A percentile compares a stretch with the other conserved stretches of the same genome.
Evolutionary conservation across 768 basidiomycete species (phyloP).

Genomic region (Amanita pallidorosea): DNA sequence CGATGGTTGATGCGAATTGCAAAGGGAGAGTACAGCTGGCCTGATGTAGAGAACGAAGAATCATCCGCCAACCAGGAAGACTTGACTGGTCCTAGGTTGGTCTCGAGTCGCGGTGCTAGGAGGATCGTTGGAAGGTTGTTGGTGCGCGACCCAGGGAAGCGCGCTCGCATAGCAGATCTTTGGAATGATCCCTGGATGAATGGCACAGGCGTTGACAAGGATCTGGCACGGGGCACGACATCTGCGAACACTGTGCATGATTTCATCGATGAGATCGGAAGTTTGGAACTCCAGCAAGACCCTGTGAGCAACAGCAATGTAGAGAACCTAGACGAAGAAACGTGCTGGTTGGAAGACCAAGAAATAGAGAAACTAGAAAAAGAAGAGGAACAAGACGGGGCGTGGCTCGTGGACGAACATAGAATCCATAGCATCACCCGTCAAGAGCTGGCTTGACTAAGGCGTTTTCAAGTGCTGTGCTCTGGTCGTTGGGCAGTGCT

Average conservation of each 20-base stretch:
- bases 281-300: conserved; percentile 2
- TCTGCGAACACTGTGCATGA: conserved; percentile 8
- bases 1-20: conserved; percentile 73
- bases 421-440: conserved; percentile 16
- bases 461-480: not conserved
- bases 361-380: conserved; percentile 14
- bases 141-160: conserved; percentile 55
- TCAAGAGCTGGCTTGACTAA: conserved; percentile 14
- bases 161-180: conserved; percentile 51
- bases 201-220: conserved; percentile 14
- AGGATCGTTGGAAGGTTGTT: conserved; percentile 51
- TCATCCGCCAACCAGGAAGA: conserved; percentile 15
- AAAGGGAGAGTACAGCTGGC: conserved; percentile 72
- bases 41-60: conserved; percentile 14
- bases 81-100: conserved; percentile 24
- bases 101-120: conserved; percentile 34
- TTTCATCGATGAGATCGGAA: conserved; percentile 6
- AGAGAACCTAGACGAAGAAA: not conserved
- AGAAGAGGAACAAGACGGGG: conserved; percentile 18
- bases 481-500: no score
- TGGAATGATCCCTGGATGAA: conserved; percentile 50
- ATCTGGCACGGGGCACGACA: not conserved
- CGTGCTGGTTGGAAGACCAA: conserved; percentile 5
- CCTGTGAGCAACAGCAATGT: no score
- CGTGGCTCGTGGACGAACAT: conserved; percentile 19